Evolutionary conservation across 2,329 filamentous ascomycete genomes (phyloP).

Genomic region (Aspergillus neotritici): DNA sequence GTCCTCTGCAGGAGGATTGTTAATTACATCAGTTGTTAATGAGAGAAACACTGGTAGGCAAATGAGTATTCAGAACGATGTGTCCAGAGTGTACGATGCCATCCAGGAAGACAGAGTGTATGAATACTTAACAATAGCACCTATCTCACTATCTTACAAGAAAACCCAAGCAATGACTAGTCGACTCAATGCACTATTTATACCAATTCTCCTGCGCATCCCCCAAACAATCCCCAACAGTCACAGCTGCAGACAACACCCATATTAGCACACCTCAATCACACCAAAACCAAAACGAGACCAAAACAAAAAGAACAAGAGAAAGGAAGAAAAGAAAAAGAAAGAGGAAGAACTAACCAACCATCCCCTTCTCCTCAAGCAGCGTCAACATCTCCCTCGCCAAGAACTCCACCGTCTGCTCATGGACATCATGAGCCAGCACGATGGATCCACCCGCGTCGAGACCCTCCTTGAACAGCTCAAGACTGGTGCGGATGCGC

Average conservation of each 20-base stretch:
- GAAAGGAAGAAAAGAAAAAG: background rate
- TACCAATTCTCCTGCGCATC: constrained; percentile 53
- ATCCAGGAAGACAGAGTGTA: too few species aligned
- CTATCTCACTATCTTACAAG: too few species aligned
- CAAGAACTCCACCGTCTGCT: constrained; percentile 31
- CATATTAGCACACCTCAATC: constrained; percentile 3
- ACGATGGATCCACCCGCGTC: constrained; percentile 29
- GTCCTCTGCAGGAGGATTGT: too few species aligned
- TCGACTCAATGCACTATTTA: too few species aligned
- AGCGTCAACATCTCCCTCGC: constrained; percentile 30
- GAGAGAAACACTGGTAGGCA: too few species aligned
- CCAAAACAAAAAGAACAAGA: background rate
- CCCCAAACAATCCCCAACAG: constrained; percentile 54
- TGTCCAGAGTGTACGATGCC: too few species aligned
- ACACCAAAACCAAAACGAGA: too few species aligned
- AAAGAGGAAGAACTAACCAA: constrained; percentile 17
- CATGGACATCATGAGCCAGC: constrained; percentile 36
- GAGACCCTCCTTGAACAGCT: constrained; percentile 29
- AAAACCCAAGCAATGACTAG: too few species aligned
- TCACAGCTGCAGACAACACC: constrained; percentile 37
- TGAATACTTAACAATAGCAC: too few species aligned
- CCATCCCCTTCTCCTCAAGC: constrained; percentile 39
- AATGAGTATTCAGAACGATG: too few species aligned
- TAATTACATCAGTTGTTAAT: too few species aligned
- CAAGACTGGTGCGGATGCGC: constrained; percentile 25